Conservation (phyloP, 2,329 filamentous ascomycete species). For the Simplicillium sp. region DNA sequence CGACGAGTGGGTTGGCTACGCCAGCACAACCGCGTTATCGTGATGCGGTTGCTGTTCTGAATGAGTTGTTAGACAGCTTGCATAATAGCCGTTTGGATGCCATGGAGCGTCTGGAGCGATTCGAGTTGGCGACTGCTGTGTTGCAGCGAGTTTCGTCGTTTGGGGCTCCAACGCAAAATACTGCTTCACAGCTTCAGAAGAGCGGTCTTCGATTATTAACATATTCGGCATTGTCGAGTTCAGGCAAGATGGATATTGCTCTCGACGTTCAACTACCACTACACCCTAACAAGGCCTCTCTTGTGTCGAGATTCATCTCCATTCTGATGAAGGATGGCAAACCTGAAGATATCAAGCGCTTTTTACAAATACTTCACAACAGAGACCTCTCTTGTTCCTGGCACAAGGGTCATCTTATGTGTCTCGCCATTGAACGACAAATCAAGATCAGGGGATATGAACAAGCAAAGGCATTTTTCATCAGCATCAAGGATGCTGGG, state of each 20-base stretch:
- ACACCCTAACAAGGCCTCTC: too few relatives aligned
- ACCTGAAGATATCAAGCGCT: too few relatives aligned
- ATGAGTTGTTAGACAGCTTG: not conserved
- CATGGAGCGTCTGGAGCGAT: not conserved
- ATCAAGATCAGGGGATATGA: constrained; percentile 12
- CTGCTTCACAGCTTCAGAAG: not conserved
- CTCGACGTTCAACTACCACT: too few relatives aligned
- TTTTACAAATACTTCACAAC: too few relatives aligned
- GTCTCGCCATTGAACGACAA: constrained; percentile 12
- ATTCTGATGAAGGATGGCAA: too few relatives aligned
- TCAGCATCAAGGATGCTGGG: constrained; percentile 16
- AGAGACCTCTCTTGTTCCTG: too few relatives aligned
- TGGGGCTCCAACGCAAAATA: not conserved
- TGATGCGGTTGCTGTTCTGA: not conserved
- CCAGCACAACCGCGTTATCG: too few relatives aligned
- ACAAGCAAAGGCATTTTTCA: constrained; percentile 16
- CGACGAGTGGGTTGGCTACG: too few relatives aligned
- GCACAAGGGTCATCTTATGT: too few relatives aligned
- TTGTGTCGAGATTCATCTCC: too few relatives aligned
- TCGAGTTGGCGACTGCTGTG: not conserved
- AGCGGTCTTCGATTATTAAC: not conserved
- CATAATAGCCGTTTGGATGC: not conserved
- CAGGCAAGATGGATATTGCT: too few relatives aligned
- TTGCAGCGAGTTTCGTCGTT: not conserved
- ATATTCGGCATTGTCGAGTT: not conserved